Base-by-base conservation (phyloP, 371 early-diverging fungal genomes). In the Mucor racemosus region DNA sequence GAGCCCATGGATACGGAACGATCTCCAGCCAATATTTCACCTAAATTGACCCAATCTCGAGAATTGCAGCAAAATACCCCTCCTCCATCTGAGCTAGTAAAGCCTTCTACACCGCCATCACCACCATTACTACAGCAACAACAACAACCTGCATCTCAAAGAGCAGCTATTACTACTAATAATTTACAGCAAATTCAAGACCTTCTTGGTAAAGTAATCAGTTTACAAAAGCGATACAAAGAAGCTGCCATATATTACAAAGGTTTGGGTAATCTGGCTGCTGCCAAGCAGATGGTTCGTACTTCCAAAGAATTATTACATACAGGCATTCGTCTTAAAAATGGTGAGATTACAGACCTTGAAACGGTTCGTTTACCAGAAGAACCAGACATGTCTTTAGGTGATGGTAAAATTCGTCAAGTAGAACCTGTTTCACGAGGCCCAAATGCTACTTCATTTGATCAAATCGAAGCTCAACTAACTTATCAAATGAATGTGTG, bases 401-500 rank as follows among this genome's bases (percentile, higher is more conserved):
- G 75, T 6, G 77, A 75, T 44, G 82, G 73, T 7, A 82, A 72
- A 35, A 76, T 76, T 4, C 76, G 73, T n/a, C 75, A 69, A 21
- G 58, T 75, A 3, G 55, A 72, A n/a, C 58, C 67, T 17, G 48
- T 62, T 9, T 60, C 46, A 17, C 26, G 60, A 7, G 56, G 54
- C 3, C n/a, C 55, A 6, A 10, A 66, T 17, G 58, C 75, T n/a
- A 58, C 65, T 7, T 84, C 84, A 0, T 75, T 76, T 31, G 78
- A 81, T 7, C 84, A 81, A 64, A 70, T 87, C 13, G 80, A 85
- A 58, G 67, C 79, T 0, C 86, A 86, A 33, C 79, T 93, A 7
- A 74, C 71, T 15, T 77, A 84, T 7, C 92, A 93, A 74, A 80
- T 89, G 54, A 77, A 84, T 41, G 69, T 86, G n/a, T 90, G 92